Evolutionary conservation across 2,329 filamentous ascomycete genomes (phyloP), one percentile per base, ranked within the genome.

Genomic region (Diaporthe sp.): DNA sequence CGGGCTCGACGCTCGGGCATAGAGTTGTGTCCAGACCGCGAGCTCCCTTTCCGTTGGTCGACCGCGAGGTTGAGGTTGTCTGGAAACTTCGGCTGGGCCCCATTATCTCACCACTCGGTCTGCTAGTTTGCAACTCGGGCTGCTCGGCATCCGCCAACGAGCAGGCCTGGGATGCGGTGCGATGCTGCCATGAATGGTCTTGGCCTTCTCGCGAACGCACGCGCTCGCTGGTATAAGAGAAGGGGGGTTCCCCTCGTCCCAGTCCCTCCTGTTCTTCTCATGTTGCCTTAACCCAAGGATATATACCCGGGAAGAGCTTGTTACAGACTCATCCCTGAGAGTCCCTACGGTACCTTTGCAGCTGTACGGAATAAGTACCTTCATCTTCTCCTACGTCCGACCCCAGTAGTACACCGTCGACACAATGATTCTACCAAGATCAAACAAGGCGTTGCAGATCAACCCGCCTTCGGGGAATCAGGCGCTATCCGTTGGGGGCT

Each of bases 401-500:
- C 37, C n/a, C 28, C 31, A 34, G 34, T n/a, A 63, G n/a, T 9
- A 63, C 53, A 31, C 49, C 34, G 68, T 55, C 15, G 17, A 42
- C 44, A 72, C 68, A 47, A 76, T 76, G 75, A 67, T 67, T 25
- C 72, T 76, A 57, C 37, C 72, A 53, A 74, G 75, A 28, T 42
- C 39, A 12, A 90, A 90, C 81, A 88, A 65, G 61, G 61, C 87
- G 31, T 82, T 91, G 51, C 76, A 82, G 47, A 80, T 85, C 81
- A 89, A 91, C 82, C 87, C 87, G 3, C 84, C 85, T 0, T 77
- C 76, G 3, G 86, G 86, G 12, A 82, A 83, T 55, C 81, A 86
- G 72, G 70, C 77, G 25, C 83, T 90, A 28, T 84, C 85, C 0
- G 81, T 81, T 1, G 81, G 87, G 74, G 89, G 89, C 73, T 90